Base-by-base conservation (phyloP, 2,329 filamentous ascomycete genomes). In the Calonectria hongkongensis region DNA sequence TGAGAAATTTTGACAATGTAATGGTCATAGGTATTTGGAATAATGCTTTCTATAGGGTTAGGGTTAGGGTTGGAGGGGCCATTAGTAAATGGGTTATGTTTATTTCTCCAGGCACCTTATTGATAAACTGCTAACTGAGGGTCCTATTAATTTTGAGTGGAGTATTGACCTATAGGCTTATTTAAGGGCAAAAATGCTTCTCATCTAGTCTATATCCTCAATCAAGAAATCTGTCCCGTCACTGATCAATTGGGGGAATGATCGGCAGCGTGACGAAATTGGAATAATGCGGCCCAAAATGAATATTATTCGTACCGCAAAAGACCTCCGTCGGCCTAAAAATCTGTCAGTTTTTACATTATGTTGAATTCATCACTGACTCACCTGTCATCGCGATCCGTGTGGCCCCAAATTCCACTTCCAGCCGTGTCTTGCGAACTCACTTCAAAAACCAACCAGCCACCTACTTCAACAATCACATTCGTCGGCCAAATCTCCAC, bases 231-330 rank as follows among this genome's bases (percentile, higher is more conserved):
- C 9, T n/a, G 1, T 9, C 21, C 18, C 1, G 3, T 21, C 12
- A 36, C 10, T 36, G 21, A 27, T 51, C 48, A 27, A 12, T n/a
- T 8, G 30, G 4, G 3, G 54, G 54, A 16, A 58, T 58, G n/a
- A 58, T 27, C 2, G 33, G 54, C 33, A 58, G 13, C 10, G 4
- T 39, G 12, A 58, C 6, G 30, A 25, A 58, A 27, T 58, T 58
- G 12, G 54, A 58, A 58, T 39, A 58, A 8, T 41, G 30, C 2
- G n/a, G 33, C 54, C 54, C 54, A 41, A 58, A 41, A 58, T 58
- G 54, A 27, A 58, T 41, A 13, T 15, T 39, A 7, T 58, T 58
- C 10, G 13, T 41, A 5, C 54, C 33, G 27, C 33, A 28, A 41
- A 58, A 58, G 39, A 58, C 54, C 2, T 27, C 54, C 3, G 6